Conservation (phyloP, 768 basidiomycete species). For the Termitomyces sp. region DNA sequence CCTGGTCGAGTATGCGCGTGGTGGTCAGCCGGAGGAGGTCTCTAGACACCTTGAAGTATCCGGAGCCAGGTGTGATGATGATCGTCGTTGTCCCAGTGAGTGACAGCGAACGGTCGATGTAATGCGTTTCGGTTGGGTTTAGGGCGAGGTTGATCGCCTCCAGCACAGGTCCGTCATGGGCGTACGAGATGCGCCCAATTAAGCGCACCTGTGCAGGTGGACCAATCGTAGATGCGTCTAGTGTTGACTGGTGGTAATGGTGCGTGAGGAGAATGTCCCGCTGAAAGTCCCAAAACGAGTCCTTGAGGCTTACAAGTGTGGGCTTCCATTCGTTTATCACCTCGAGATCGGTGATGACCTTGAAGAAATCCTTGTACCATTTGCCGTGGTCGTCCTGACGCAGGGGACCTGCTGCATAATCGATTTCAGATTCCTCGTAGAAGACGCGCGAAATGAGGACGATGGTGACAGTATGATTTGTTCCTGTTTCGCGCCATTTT, state of each 20-base stretch:
- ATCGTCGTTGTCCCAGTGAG: conserved; percentile 82
- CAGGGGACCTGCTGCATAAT: conserved; percentile 79
- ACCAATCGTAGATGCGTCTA: conserved; percentile 37
- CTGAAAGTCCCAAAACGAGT: conserved; percentile 88
- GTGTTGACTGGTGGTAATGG: conserved; percentile 71
- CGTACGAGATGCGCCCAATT: conserved; percentile 74
- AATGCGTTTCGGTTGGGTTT: conserved; percentile 90
- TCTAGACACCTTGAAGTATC: conserved; percentile 90
- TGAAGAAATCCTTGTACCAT: conserved; percentile 96
- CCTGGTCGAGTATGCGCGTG: conserved; percentile 90
- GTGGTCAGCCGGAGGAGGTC: conserved; percentile 87
- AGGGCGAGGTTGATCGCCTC: conserved; percentile 92
- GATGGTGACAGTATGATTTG: conserved; percentile 92
- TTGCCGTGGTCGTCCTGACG: conserved; percentile 64
- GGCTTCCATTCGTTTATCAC: conserved; percentile 84
- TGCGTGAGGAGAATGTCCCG: conserved; percentile 87
- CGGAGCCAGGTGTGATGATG: conserved; percentile 89
- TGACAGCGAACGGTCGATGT: conserved; percentile 90
- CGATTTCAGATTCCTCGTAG: conserved; percentile 76
- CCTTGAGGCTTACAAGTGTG: conserved; percentile 80
- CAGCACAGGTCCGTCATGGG: conserved; percentile 92
- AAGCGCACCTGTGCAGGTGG: conserved; percentile 56
- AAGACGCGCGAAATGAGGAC: conserved; percentile 91
- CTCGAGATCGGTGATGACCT: conserved; percentile 91
- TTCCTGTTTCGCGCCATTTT: conserved; percentile 77